Base-by-base conservation (phyloP, 2,329 filamentous ascomycete genomes). In the Ascochyta rabiei region DNA sequence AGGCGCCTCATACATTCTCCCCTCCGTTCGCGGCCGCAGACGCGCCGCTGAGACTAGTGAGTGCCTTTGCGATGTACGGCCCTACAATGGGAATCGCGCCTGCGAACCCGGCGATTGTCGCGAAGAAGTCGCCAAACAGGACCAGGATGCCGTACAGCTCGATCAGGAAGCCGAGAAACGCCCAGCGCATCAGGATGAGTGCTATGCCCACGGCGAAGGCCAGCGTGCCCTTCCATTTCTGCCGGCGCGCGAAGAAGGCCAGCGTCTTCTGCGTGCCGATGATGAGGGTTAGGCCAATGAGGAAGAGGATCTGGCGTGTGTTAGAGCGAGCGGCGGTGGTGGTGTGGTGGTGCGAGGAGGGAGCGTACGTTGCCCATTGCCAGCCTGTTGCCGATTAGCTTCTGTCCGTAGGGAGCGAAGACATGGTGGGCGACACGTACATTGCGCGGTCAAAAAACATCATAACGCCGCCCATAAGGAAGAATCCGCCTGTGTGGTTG, bases 401-500 rank as follows among this genome's bases (percentile, higher is more conserved):
- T 18, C 5, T 3, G 39, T 9, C n/a, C 15, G 33, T n/a, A 44
- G 21, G 23, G 19, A 6, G 4, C 6, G 37, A 28, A 39, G 44
- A 28, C 18, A 26, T 31, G n/a, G 7, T 34, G 23, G 26, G 16
- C n/a, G 15, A 34, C 41, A 46, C 87, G 71, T 81, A 93, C 91
- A 98, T 93, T 70, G 95, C 91, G 63, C 95, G 87, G 79, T 99
- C 95, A 80, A 99, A 99, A 81, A 99, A 98, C 78, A 99, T 85
- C 78, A 99, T 84, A 9, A 99, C 91, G 57, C 95, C 95, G 72
- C 91, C 90, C 73, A 97, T 85, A 53, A 99, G 86, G 82, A 99
- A 99, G 81, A 98, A 88, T 64, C 90, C 91, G 76, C 93, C 93
- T 96, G 74, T 37, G 49, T 41, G 51, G 34, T 37, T 7, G 26